Evolutionary conservation across 768 basidiomycete species (phyloP), one percentile per base, ranked within the genome.

Genomic region (Boletus tomentosulus): DNA sequence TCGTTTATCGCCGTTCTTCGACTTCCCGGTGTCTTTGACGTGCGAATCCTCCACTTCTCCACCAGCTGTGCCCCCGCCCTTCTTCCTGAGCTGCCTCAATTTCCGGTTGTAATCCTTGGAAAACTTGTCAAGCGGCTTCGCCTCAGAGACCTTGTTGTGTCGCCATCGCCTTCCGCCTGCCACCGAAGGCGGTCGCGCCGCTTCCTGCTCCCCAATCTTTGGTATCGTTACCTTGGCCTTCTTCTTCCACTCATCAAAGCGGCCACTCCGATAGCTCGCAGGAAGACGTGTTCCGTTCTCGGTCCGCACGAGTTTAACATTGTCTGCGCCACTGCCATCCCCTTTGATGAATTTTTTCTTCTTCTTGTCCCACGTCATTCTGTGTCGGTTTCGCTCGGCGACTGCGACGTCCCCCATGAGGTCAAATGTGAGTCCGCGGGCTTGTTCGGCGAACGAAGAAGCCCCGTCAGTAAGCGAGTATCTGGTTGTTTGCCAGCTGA

Each of bases 181-280:
- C 38, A 62, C 52, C n/a, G 65, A 67, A 39, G 66, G 60, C 28
- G 66, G 63, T 9, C 57, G 58, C 30, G 76, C 76, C 45, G 77
- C 74, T 69, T 96, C 94, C 3, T 73, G 76, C 66, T 97, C 94
- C 19, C 95, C 95, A n/a, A 88, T 77, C 54, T 80, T 80, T 0
- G 94, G 94, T 34, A 98, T 68, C 55, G 73, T 78, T n/a, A 83
- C 73, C 37, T 81, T 84, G 48, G 78, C 84, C 71, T 89, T 91
- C 56, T 81, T 77, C 69, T 87, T 89, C 97, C 97, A 99, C 67
- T 96, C 93, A 52, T 96, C 91, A 69, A 92, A 99, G 15, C 92
- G 84, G 11, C 97, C 97, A 61, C 89, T 92, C 49, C 89, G 86
- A 72, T 93, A 99, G 10, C 86, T 86, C 3, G 93, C 93, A 4